Conservation (phyloP, 108 stramenopile species). For the Asterionellopsis glacialis region DNA sequence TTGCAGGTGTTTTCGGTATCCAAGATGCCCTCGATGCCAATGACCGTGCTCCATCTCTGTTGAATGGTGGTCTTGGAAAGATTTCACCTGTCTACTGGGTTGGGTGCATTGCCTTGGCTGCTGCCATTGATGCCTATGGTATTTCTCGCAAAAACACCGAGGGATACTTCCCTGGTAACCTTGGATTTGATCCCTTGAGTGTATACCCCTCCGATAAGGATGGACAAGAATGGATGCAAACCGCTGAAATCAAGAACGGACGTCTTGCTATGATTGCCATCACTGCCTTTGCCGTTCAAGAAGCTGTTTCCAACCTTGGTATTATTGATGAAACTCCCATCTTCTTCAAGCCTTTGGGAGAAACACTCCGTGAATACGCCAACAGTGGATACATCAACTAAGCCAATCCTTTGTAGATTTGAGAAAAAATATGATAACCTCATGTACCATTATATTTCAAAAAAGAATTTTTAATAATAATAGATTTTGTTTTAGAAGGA, state of each 20-base stretch:
- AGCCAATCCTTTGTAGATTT: too few species aligned
- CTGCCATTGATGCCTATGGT: conserved; percentile 70
- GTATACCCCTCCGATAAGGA: conserved; percentile 59
- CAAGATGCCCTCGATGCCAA: conserved; percentile 39
- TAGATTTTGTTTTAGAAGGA: too few species aligned
- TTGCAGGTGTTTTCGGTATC: conserved; percentile 55
- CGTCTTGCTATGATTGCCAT: conserved; percentile 91
- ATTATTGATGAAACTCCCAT: conserved; percentile 83
- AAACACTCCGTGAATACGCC: conserved; percentile 58
- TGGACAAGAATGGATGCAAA: conserved; percentile 61
- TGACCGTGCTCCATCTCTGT: conserved; percentile 73
- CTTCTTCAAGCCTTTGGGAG: conserved; percentile 78
- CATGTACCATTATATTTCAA: too few species aligned
- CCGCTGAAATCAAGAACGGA: conserved; percentile 89
- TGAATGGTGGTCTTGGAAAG: conserved; percentile 88
- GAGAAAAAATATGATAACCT: too few species aligned
- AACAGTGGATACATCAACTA: conserved; percentile 70
- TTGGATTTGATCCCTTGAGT: conserved; percentile 73
- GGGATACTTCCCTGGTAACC: conserved; percentile 69
- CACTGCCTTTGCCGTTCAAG: conserved; percentile 77
- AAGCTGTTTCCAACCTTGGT: conserved; percentile 59
- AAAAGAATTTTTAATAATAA: too few species aligned
- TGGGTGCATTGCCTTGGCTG: conserved; percentile 49
- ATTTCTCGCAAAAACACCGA: conserved; percentile 29
- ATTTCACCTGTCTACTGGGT: conserved; percentile 83